Evolutionary conservation across 1,284 basidiomycete genomes (phyloP).

Genomic region (Trametes sp.): DNA sequence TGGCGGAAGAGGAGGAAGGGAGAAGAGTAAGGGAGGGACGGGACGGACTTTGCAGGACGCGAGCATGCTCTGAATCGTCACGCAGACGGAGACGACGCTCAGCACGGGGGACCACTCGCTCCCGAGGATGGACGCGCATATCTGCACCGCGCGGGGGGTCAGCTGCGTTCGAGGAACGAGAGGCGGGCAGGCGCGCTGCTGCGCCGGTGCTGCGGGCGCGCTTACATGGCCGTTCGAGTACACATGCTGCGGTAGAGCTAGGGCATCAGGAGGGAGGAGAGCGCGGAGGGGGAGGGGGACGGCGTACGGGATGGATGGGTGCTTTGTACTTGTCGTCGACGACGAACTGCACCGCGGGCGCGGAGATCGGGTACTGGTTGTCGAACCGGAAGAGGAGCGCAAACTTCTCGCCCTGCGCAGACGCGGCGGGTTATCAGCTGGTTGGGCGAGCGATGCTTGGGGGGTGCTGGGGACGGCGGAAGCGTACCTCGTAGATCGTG

Average conservation of each 20-base stretch:
- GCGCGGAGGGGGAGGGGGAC: not conserved
- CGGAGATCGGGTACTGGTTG: conserved; percentile 77
- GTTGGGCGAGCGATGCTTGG: not conserved
- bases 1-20: not conserved
- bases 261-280: conserved; percentile 19
- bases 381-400: conserved; percentile 83
- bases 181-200: not conserved
- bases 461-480: too few relatives aligned
- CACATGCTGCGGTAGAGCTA: conserved; percentile 62
- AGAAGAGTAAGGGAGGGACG: too few relatives aligned
- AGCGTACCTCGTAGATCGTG: conserved; percentile 69
- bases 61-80: conserved; percentile 88
- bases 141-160: conserved; percentile 48
- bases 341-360: conserved; percentile 85
- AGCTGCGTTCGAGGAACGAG: not conserved
- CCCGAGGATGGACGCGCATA: conserved; percentile 86
- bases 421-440: not conserved
- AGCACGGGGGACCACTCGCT: conserved; percentile 88
- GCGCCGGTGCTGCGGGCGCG: conserved; percentile 29
- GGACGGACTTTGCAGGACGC: conserved; percentile 80
- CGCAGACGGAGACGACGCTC: conserved; percentile 78
- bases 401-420: conserved; percentile 71
- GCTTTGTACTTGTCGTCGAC: conserved; percentile 65
- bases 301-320: conserved; percentile 77
- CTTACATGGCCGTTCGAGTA: conserved; percentile 87